Evolutionary conservation across 768 basidiomycete species (phyloP).

Genomic region (Pleurotus cornucopiae): DNA sequence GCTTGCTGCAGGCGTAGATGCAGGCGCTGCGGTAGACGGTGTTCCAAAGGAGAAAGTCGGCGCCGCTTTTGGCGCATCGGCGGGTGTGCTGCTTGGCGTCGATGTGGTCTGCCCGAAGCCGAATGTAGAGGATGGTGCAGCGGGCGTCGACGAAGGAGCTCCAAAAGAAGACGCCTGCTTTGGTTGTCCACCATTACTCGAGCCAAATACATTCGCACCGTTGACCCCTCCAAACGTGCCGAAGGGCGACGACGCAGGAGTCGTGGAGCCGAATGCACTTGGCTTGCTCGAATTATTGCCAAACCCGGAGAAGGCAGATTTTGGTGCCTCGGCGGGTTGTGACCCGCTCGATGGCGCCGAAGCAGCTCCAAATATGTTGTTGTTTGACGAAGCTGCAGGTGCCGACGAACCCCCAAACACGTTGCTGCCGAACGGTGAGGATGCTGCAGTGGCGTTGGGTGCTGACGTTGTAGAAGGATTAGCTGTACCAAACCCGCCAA

Average conservation of each 20-base stretch:
- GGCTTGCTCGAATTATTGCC: background rate
- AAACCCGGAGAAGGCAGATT: background rate
- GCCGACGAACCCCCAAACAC: background rate
- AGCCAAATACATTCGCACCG: background rate
- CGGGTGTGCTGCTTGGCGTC: background rate
- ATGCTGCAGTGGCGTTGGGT: background rate
- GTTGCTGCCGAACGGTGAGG: background rate
- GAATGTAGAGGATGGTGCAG: background rate
- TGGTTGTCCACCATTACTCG: background rate
- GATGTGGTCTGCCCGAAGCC: background rate
- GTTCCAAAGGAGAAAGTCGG: background rate
- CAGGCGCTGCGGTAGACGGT: background rate
- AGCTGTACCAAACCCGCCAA: background rate
- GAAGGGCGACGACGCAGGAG: background rate
- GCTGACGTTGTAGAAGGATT: background rate
- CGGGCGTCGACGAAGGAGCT: background rate
- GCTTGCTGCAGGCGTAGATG: conserved; percentile 4
- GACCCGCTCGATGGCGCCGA: background rate
- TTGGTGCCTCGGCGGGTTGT: background rate
- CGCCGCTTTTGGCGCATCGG: background rate
- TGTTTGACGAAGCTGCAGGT: background rate
- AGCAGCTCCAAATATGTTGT: conserved; percentile 5
- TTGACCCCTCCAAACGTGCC: background rate
- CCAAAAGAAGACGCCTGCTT: background rate
- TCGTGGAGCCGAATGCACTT: background rate